Percentiles rank a stretch among this genome's conserved stretches.
phyloP scores from a whole-genome alignment of 441 rosid species.

The Gossypium laxum region DNA sequence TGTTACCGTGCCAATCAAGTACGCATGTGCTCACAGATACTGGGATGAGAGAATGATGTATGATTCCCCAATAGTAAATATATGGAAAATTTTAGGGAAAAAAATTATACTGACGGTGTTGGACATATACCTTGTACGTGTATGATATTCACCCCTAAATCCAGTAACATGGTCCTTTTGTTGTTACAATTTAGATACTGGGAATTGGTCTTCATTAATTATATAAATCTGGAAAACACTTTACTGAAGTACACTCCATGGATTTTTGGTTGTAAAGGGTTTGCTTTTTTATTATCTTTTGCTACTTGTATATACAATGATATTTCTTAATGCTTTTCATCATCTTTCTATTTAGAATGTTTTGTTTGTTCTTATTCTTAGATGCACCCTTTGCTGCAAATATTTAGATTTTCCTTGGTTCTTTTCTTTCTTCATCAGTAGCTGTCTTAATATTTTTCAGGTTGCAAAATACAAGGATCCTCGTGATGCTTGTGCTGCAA shows the following conservation, averaged over 20 bases:
- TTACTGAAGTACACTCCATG: background rate
- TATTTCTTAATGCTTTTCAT: background rate
- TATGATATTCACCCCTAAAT: background rate
- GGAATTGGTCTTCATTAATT: background rate
- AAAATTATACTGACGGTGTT: background rate
- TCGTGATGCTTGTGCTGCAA: conserved; percentile 99
- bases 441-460: conserved; percentile 28
- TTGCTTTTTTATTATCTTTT: background rate
- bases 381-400: background rate
- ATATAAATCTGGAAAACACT: background rate
- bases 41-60: background rate
- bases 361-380: background rate
- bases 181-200: background rate
- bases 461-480: conserved; percentile 93
- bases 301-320: background rate
- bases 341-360: background rate
- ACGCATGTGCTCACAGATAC: background rate
- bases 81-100: background rate
- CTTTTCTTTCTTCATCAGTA: background rate
- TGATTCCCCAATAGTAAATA: background rate
- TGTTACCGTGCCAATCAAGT: background rate
- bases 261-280: background rate
- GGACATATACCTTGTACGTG: background rate
- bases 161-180: background rate
- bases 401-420: background rate